Base-by-base conservation (phyloP, 2,329 filamentous ascomycete genomes). In the Aspergillus sp. region DNA sequence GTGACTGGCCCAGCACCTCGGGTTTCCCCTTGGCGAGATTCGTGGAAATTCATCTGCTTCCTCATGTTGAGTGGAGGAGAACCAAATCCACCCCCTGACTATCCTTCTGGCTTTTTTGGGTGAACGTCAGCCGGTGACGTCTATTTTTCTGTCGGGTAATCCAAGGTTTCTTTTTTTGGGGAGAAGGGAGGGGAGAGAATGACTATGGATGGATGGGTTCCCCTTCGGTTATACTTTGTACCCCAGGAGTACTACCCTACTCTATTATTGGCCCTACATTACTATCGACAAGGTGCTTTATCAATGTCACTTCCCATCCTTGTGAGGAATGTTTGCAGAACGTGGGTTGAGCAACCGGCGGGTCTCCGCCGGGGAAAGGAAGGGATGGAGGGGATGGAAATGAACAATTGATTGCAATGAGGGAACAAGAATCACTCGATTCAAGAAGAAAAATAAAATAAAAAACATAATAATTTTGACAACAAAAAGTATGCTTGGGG, bases 51-150 rank as follows among this genome's bases (percentile, higher is more conserved):
- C 21, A 23, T 15, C 11, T 49, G 21, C 15, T 49, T 23, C 44
- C 8, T 30, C 21, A 36, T 17, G 25, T 25, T 17, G 7, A 30
- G 25, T 27, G 25, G 47, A 30, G 25, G 25, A 50, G 25, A 27
- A 27, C n/a, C n/a, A 17, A 30, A 17, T 8, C n/a, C 47, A 17
- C 47, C 66, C 66, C 68, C 70, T 71, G 68, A 71, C 63, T 63
- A 69, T 71, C 66, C 52, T 21, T 51, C 30, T 57, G 44, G 50
- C 58, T 56, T 59, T 59, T 36, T 60, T 55, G 15, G 61, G 65
- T 38, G 42, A 44, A 65, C 69, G 70, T 71, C 68, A 71, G 63
- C 30, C 54, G 25, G 54, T 44, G 41, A 44, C 41, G 41, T 44
- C 41, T 44, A 44, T 23, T 44, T 21, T 44, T 2, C 41, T 19